These are phyloP conservation scores for Lupinus albus DNA, from an alignment of 306 rosid species.

Conservation along the genomic window DNA sequence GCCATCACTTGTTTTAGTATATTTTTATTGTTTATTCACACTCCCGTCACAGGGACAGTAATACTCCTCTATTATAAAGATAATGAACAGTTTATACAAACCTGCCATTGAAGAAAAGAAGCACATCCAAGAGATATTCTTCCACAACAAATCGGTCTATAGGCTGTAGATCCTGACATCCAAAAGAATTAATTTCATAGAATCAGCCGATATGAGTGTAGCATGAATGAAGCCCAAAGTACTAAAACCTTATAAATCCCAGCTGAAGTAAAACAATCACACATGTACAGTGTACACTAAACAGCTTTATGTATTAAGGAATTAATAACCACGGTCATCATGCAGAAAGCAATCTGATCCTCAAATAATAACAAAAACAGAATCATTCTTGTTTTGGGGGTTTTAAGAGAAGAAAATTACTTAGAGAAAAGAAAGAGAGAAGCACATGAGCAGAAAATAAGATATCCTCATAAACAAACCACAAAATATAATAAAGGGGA, in stretches of 20 bases:
- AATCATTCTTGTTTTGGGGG: not conserved
- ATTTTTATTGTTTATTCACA: not conserved
- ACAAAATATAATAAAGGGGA: not conserved
- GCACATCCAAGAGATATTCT: constrained; percentile 96
- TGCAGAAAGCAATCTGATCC: constrained; percentile 20
- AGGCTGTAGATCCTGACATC: constrained; percentile 86
- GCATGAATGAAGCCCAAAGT: constrained; percentile 24
- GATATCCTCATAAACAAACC: constrained; percentile 4
- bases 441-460: constrained; percentile 24
- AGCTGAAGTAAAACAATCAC: not conserved
- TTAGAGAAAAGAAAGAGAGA: constrained; percentile 24
- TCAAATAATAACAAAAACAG: constrained; percentile 15
- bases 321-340: constrained; percentile 25
- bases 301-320: constrained; percentile 6
- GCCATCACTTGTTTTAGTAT: constrained; percentile 16
- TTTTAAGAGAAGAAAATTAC: not conserved
- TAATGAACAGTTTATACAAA: constrained; percentile 49
- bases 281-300: not conserved
- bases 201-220: constrained; percentile 16
- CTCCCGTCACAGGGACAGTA: not conserved
- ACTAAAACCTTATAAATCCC: constrained; percentile 18
- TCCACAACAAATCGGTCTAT: constrained; percentile 92
- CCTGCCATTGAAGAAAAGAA: constrained; percentile 96
- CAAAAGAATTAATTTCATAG: constrained; percentile 31
- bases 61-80: constrained; percentile 10